These are phyloP conservation scores for Pythium scleroteichum DNA, from an alignment of 352 stramenopile genomes.

Conservation along the genomic window DNA sequence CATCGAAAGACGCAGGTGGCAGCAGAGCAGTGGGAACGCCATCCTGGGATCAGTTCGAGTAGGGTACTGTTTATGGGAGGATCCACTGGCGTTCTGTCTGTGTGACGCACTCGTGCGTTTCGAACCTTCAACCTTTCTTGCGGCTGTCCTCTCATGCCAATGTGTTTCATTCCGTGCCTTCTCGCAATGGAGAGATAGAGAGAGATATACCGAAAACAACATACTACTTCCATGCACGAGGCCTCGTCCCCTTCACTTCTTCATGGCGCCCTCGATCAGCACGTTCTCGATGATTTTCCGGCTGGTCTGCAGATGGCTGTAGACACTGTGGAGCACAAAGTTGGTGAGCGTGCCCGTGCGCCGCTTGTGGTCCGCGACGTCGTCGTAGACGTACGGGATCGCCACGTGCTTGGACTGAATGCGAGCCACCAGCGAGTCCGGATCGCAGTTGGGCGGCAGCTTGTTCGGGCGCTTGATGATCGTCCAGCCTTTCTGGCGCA, in stretches of 20 bases:
- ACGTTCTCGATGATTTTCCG: conserved; percentile 79
- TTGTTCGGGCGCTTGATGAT: conserved; percentile 45
- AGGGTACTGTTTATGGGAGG: too few relatives aligned
- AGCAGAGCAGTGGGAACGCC: too few relatives aligned
- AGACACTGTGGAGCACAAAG: conserved; percentile 61
- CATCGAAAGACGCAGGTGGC: too few relatives aligned
- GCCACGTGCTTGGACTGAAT: conserved; percentile 77
- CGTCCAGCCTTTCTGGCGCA: conserved; percentile 45
- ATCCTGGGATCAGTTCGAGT: too few relatives aligned
- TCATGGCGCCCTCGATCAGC: conserved; percentile 43
- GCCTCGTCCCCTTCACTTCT: conserved; percentile 3
- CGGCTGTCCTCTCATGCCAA: too few relatives aligned
- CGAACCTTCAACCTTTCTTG: too few relatives aligned
- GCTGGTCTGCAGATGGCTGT: conserved; percentile 38
- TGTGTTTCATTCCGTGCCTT: too few relatives aligned
- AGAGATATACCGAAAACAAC: too few relatives aligned
- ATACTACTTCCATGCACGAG: too few relatives aligned
- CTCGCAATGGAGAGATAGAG: too few relatives aligned
- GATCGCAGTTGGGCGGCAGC: conserved; percentile 28
- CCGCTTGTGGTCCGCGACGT: conserved; percentile 58
- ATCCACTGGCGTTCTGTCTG: too few relatives aligned
- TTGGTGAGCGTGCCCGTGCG: conserved; percentile 65
- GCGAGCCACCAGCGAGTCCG: conserved; percentile 41
- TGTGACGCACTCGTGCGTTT: too few relatives aligned
- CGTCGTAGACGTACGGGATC: conserved; percentile 60